Evolutionary conservation across 345 rosid species (phyloP).

Genomic region (Eucalyptus fibrosa): DNA sequence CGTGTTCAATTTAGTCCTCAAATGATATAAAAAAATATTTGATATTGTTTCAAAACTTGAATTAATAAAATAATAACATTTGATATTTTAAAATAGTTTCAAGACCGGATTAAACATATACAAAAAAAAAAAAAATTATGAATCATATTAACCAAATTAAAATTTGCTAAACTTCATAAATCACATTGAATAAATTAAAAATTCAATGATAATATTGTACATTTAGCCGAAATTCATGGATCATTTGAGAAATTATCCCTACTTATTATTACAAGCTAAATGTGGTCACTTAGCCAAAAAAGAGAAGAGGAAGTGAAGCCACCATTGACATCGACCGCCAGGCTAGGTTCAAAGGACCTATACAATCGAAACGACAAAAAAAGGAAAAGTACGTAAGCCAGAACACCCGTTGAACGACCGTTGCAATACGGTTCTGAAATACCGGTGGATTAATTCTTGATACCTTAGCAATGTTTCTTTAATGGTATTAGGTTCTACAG

Average conservation of each 20-base stretch:
- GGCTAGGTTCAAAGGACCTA: neutral
- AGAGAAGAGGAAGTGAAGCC: neutral
- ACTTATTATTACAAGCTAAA: neutral
- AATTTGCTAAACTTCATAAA: too few relatives aligned
- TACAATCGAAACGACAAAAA: neutral
- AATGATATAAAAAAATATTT: too few relatives aligned
- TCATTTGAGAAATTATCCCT: too few relatives aligned
- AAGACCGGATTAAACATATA: too few relatives aligned
- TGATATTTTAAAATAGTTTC: too few relatives aligned
- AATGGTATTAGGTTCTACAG: neutral
- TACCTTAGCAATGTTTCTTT: neutral
- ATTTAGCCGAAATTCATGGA: neutral
- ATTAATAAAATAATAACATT: too few relatives aligned
- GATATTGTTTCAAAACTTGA: neutral
- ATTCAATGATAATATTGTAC: accelerated
- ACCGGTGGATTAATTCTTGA: neutral
- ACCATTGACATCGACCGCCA: neutral
- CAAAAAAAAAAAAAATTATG: too few relatives aligned
- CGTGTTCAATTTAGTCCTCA: neutral
- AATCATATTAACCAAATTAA: too few relatives aligned
- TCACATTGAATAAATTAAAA: too few relatives aligned
- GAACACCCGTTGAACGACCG: neutral
- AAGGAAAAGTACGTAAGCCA: neutral
- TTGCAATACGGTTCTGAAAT: neutral
- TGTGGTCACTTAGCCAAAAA: neutral